Conservation (phyloP, 78 protist genomes). For the Isochrysis galbana region DNA sequence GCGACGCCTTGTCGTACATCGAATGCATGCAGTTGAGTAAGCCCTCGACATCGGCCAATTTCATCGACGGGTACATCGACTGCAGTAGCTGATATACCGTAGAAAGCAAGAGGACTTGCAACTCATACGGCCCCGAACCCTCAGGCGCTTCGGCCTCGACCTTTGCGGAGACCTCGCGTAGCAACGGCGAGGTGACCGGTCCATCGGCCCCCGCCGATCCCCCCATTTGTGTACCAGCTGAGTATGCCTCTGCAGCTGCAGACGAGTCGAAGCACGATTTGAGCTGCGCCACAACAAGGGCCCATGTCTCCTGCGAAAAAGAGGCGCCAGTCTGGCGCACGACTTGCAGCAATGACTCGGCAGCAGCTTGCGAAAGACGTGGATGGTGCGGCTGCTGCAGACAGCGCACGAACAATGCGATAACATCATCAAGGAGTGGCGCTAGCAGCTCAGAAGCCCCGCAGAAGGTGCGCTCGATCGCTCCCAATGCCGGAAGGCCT, state of each 20-base stretch:
- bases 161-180: not conserved
- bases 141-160: not conserved
- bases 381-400: not conserved
- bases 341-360: not conserved
- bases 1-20: not conserved
- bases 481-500: not conserved
- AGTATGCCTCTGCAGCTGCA: not conserved
- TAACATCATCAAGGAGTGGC: not conserved
- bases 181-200: not conserved
- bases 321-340: conserved; percentile 2
- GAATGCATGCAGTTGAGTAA: conserved; percentile 7
- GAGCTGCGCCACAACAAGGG: not conserved
- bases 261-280: not conserved
- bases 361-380: not conserved
- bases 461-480: not conserved
- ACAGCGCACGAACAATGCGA: not conserved
- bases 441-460: not conserved
- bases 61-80: not conserved
- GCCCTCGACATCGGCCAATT: not conserved
- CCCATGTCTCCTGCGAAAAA: not conserved
- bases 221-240: not conserved
- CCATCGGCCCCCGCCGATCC: not conserved
- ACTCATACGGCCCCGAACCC: not conserved
- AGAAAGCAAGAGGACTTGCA: conserved; percentile 7
- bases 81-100: conserved; percentile 3